Evolutionary conservation across 116 monocot genomes (phyloP), one percentile per base, ranked within the genome.

Genomic region (Dioscorea cayenensis): DNA sequence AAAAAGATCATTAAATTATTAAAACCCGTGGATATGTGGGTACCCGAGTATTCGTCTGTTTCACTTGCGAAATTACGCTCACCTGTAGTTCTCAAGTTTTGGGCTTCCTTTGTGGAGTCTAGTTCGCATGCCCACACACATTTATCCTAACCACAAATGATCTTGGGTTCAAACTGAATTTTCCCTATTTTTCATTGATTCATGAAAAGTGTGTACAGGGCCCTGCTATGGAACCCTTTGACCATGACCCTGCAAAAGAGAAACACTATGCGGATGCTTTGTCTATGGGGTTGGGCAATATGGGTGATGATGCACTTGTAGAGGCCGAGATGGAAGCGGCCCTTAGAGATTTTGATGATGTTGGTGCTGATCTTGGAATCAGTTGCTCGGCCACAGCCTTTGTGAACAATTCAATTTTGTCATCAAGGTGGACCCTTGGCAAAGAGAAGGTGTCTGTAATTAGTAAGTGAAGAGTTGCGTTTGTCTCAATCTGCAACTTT

Each of bases 361-460:
- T 92, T 23, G 96, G 96, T 10, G 64, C 87, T 3, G 92, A 96
- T 67, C 84, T 96, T 9, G 90, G 90, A 7, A 82, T 92, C 21
- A 60, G 73, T 25, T 63, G 77, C 25, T 76, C 80, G 6, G 71
- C 69, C 64, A 87, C 72, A 67, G 71, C 70, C 36, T 48, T 78
- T 35, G 82, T 75, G 6, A 80, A 77, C 16, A 88, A 92, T 49
- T 80, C 96, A 1, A 80, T 84, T 68, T 71, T 66, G 72, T 74
- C 90, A 61, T 88, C 84, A 14, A 87, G 87, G 66, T 96, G 85
- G 90, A 83, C 86, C 25, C 81, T 92, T 61, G 92, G 92, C 38
- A 80, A 91, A 60, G 85, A 89, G 36, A 88, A 84, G 51, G 52
- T 76, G 18, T 66, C n/a, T 0, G 25, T 23, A 62, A 21, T 9